phyloP scores from a whole-genome alignment of 1,284 basidiomycete species.

The Ceratobasidium sp. region DNA sequence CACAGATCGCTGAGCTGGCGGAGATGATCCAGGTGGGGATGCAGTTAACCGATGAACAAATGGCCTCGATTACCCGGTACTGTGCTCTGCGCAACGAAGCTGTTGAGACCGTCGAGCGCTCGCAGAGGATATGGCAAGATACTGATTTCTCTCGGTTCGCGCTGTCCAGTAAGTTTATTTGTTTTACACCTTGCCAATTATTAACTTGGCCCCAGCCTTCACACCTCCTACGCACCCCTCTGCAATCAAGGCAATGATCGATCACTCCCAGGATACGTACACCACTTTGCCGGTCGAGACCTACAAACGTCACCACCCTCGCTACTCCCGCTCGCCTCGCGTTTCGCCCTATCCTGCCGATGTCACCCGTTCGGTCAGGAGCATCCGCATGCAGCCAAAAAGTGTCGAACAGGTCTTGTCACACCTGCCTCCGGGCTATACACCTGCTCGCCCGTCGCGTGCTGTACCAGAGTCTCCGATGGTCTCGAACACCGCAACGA shows the following conservation, averaged over 20 bases:
- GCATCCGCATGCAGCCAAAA: slow-evolving; percentile 57
- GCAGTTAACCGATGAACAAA: slow-evolving; percentile 15
- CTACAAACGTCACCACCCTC: slow-evolving; percentile 62
- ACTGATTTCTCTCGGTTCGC: slow-evolving; percentile 79
- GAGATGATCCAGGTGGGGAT: slow-evolving; percentile 53
- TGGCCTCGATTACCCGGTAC: slow-evolving; percentile 59
- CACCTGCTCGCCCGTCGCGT: slow-evolving; percentile 49
- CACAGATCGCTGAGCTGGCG: slow-evolving; percentile 72
- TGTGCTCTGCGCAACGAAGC: slow-evolving; percentile 78
- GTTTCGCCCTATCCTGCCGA: slow-evolving; percentile 74
- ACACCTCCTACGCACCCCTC: slow-evolving; percentile 71
- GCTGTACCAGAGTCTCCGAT: slow-evolving; percentile 41
- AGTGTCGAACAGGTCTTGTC: slow-evolving; percentile 60
- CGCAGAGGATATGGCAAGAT: slow-evolving; percentile 73
- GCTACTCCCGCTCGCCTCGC: slow-evolving; percentile 74
- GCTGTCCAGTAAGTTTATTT: slow-evolving; percentile 70
- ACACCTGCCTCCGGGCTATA: slow-evolving; percentile 51
- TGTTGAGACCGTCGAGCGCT: slow-evolving; percentile 73
- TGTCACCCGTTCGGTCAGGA: slow-evolving; percentile 35
- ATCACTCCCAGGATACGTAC: slow-evolving; percentile 77
- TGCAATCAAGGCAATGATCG: slow-evolving; percentile 77
- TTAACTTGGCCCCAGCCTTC: slow-evolving; percentile 66
- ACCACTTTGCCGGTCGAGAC: slow-evolving; percentile 77
- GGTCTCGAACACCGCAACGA: slow-evolving; percentile 40
- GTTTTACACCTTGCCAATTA: neutral